phyloP scores from a whole-genome alignment of 208 protist genomes.

The Tetramitus jugosus region DNA sequence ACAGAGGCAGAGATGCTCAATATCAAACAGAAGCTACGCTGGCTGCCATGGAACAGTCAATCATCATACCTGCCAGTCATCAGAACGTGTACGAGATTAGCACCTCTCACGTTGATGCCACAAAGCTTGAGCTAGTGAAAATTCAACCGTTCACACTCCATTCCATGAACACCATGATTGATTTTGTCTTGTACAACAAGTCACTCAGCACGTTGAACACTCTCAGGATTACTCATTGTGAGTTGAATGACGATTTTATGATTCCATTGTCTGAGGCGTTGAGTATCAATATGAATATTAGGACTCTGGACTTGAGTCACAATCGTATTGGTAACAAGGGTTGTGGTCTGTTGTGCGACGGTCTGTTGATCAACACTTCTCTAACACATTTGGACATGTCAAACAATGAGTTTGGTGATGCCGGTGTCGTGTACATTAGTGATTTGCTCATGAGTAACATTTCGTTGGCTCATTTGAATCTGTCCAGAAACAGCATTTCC shows the following conservation, averaged over 20 bases:
- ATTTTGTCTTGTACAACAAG: background rate
- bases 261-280: background rate
- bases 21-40: background rate
- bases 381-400: constrained; percentile 58
- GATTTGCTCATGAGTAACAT: constrained; percentile 46
- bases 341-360: constrained; percentile 52
- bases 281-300: background rate
- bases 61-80: background rate
- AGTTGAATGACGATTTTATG: background rate
- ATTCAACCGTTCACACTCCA: background rate
- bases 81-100: background rate
- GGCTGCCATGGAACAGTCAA: background rate
- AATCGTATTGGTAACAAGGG: constrained; percentile 58
- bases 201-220: background rate
- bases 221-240: background rate
- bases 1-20: background rate
- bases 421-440: constrained; percentile 53
- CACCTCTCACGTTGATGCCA: background rate
- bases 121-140: background rate
- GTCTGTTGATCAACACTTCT: constrained; percentile 59
- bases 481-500: constrained; percentile 62
- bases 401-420: constrained; percentile 65
- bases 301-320: constrained; percentile 53
- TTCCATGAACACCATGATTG: background rate
- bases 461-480: constrained; percentile 49